Conservation (phyloP, 352 stramenopile species). For the Pythium diclinum region DNA sequence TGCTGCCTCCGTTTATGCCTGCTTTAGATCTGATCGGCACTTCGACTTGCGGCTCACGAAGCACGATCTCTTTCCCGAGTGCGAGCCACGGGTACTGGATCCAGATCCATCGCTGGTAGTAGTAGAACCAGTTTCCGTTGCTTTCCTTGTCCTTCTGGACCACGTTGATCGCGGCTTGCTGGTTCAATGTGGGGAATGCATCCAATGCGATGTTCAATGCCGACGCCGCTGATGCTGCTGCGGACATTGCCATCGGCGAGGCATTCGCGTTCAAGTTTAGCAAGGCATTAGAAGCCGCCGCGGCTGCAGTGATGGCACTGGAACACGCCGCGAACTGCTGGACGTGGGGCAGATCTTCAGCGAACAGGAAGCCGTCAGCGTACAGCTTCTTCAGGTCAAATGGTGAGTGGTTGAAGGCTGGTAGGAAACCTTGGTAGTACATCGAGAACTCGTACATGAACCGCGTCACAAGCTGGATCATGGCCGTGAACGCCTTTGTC, state of each 20-base stretch:
- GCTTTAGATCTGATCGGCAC: conserved; percentile 1
- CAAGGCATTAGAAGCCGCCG: conserved; percentile 8
- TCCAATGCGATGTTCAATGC: conserved; percentile 25
- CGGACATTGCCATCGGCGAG: conserved; percentile 29
- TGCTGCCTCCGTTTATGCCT: not conserved
- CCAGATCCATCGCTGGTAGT: conserved; percentile 92
- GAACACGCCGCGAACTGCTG: conserved; percentile 28
- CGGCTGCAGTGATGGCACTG: conserved; percentile 9
- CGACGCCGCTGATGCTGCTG: conserved; percentile 29
- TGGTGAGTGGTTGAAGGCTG: conserved; percentile 71
- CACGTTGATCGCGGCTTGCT: conserved; percentile 22
- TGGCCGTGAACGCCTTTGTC: conserved; percentile 70
- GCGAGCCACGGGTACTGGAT: conserved; percentile 93
- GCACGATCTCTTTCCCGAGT: conserved; percentile 62
- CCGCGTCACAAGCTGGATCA: conserved; percentile 79
- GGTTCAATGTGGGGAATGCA: conserved; percentile 26
- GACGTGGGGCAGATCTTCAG: conserved; percentile 52
- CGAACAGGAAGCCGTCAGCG: conserved; percentile 72
- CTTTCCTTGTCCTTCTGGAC: conserved; percentile 44
- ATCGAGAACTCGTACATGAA: conserved; percentile 90
- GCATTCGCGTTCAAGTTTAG: conserved; percentile 18
- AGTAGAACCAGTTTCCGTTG: conserved; percentile 75
- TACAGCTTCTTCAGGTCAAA: conserved; percentile 70
- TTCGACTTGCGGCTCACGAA: conserved; percentile 44
- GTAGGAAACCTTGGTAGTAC: conserved; percentile 66